Percentiles rank a stretch among this genome's conserved stretches.
Evolutionary conservation across 2,329 filamentous ascomycete species (phyloP).

Genomic region (Hymenoscyphus occultus): DNA sequence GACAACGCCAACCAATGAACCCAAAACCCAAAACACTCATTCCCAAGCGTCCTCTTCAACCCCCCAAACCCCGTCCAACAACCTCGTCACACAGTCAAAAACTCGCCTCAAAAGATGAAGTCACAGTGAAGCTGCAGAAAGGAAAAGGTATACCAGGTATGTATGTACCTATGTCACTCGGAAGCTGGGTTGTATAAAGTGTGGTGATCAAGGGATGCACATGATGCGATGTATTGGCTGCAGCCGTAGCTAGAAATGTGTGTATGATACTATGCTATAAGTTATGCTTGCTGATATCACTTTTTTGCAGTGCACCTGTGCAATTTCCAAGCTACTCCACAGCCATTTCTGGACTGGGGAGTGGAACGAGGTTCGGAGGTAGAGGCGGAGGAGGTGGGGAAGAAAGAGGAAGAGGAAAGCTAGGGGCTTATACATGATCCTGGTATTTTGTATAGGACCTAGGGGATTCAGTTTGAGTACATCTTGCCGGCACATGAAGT

Average conservation of each 20-base stretch:
- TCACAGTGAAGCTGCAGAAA: constrained; percentile 17
- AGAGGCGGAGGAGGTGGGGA: constrained; percentile 20
- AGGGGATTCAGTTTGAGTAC: no score
- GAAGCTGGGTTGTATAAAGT: no score
- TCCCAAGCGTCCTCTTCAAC: constrained; percentile 22
- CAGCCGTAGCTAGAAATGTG: no score
- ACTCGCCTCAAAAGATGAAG: constrained; percentile 22
- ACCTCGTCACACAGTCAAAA: constrained; percentile 24
- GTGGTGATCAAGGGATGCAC: no score
- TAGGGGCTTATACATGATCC: no score
- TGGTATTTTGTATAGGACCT: no score
- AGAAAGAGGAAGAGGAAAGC: constrained; percentile 17
- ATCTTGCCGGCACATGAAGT: no score
- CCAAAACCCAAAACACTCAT: constrained; percentile 11
- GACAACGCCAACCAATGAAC: no score
- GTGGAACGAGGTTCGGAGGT: constrained; percentile 22
- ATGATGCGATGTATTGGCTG: no score
- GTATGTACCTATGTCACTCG: no score
- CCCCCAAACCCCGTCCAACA: constrained; percentile 16
- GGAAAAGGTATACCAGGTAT: constrained; percentile 14
- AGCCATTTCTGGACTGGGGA: constrained; percentile 32
- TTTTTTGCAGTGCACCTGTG: constrained; percentile 19
- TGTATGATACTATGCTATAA: no score
- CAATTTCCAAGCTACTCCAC: constrained; percentile 24
- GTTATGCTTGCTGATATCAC: background rate